Evolutionary conservation across 2,329 filamentous ascomycete species (phyloP).

Genomic region (Colletotrichum liriopes): DNA sequence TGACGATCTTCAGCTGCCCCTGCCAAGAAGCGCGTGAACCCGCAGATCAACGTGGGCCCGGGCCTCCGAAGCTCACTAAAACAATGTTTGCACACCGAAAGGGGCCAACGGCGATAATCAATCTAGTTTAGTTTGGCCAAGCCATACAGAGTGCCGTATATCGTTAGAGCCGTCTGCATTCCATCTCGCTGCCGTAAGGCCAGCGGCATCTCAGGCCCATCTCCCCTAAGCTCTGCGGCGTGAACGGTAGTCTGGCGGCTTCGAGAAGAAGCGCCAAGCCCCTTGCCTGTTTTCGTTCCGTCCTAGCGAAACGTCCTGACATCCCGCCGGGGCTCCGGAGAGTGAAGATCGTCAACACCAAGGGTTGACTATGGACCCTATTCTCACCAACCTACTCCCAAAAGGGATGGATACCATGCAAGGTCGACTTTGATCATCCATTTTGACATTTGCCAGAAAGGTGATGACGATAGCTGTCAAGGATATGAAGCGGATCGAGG

Average conservation of each 20-base stretch:
- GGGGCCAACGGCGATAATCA: background rate
- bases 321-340: background rate
- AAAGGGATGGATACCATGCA: background rate
- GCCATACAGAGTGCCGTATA: no score
- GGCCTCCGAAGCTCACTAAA: slow-evolving; percentile 11
- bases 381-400: slow-evolving; percentile 10
- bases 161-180: background rate
- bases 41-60: slow-evolving; percentile 13
- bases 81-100: slow-evolving; percentile 2
- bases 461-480: background rate
- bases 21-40: background rate
- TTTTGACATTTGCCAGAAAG: background rate
- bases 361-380: background rate
- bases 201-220: no score
- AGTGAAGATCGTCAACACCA: slow-evolving; percentile 8
- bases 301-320: background rate
- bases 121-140: background rate
- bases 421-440: background rate
- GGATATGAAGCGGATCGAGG: background rate
- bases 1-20: slow-evolving; percentile 26
- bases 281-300: background rate
- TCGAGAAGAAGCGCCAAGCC: background rate
- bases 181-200: background rate
- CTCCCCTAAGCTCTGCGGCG: background rate
- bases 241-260: background rate